Evolutionary conservation across 352 stramenopile genomes (phyloP), one percentile per base, ranked within the genome.

Genomic region (Aphanomyces invadans): DNA sequence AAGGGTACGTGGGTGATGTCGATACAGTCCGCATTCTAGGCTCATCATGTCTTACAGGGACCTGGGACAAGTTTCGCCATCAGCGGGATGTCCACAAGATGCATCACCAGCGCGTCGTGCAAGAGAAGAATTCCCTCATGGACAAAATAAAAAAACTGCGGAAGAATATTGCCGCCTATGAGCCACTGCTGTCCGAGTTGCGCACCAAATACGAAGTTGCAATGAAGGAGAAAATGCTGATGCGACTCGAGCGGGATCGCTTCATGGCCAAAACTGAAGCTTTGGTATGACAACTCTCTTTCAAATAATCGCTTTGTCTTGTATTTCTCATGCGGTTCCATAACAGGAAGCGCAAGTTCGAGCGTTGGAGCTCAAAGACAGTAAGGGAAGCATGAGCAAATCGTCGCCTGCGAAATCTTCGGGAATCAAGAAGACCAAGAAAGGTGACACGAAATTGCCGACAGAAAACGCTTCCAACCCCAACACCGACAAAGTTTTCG

Each of bases 171-270:
- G 78, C 89, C 10, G 77, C 86, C 2, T 98, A 97, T 68, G 94
- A 98, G 72, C 93, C 92, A 32, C 74, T 96, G 64, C 78, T 98
- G 12, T 78, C 95, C 62, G 92, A 98, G 65, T 77, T 98, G 31
- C 94, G 96, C 67, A 70, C 76, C 59, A 97, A 97, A 74, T 97
- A 98, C 71, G 88, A 97, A 70, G 88, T 89, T 51, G 90, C 89
- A 5, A 97, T 98, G 86, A 98, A 98, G 72, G 94, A 98, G 72
- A 98, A 98, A 71, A 98, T 98, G 92, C 86, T 98, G 31, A 96
- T 97, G 83, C 86, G 89, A 5, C 86, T 98, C 44, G 92, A 98
- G 71, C 75, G 93, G 21, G 94, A 98, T 65, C 87, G 91, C 0
- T 86, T 95, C 61, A 88, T 83, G 31, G 89, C 92, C 19, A 88